These are phyloP conservation scores for Aspergillus ostianus DNA, from an alignment of 495 filamentous ascomycete species.

Conservation along the genomic window DNA sequence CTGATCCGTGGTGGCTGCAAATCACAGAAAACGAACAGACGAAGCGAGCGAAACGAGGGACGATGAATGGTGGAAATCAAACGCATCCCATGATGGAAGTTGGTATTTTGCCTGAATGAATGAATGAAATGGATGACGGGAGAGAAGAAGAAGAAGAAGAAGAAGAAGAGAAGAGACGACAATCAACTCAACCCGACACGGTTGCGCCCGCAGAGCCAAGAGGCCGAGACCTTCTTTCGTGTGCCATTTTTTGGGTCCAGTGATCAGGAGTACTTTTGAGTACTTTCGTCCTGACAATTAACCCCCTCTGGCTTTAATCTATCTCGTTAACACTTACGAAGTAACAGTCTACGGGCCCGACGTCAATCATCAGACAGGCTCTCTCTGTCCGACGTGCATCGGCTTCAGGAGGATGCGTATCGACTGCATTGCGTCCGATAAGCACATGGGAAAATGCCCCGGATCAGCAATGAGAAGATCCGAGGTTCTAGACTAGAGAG, in stretches of 20 bases:
- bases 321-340: neutral
- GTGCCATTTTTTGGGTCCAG: neutral
- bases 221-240: neutral
- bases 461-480: constrained; percentile 17
- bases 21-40: neutral
- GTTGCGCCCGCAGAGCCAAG: neutral
- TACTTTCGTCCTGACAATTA: neutral
- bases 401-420: neutral
- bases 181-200: neutral
- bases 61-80: neutral
- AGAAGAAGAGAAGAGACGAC: neutral
- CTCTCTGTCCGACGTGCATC: too few relatives aligned
- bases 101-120: neutral
- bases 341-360: neutral
- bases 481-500: constrained; percentile 6
- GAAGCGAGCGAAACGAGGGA: neutral
- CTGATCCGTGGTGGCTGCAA: neutral
- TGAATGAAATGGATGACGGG: neutral
- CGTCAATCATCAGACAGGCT: too few relatives aligned
- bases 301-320: neutral
- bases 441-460: constrained; percentile 1
- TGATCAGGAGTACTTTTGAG: neutral
- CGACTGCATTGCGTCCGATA: neutral
- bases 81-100: neutral
- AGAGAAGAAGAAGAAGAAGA: neutral